A percentile compares a stretch with the other conserved stretches of the same genome.
Conservation (phyloP, 257 asterid species). For the Solanum pimpinellifolium region DNA sequence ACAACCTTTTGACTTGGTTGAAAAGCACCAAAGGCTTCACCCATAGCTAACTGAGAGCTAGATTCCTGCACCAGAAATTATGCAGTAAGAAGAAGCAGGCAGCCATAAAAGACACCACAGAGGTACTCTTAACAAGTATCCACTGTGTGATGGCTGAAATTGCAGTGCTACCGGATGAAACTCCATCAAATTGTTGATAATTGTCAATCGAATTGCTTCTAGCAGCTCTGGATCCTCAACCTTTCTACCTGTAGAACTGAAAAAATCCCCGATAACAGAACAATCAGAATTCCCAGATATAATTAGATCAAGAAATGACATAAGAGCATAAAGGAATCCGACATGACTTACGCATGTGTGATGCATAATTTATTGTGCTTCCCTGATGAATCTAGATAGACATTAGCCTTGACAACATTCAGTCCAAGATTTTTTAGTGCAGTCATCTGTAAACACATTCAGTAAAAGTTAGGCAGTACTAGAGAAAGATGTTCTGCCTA, state of each 20-base stretch:
- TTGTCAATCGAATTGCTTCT: conserved; percentile 95
- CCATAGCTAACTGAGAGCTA: conserved; percentile 83
- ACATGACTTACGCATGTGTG: conserved; percentile 66
- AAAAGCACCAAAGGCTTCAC: conserved; percentile 63
- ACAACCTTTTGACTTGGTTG: conserved; percentile 53
- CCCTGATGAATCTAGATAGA: conserved; percentile 89
- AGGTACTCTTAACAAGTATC: not conserved
- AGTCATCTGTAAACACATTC: conserved; percentile 55
- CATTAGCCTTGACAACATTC: conserved; percentile 88
- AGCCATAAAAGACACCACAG: conserved; percentile 2
- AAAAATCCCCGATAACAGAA: conserved; percentile 2
- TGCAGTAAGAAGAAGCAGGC: conserved; percentile 1
- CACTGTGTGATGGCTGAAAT: not conserved
- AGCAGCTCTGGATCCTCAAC: conserved; percentile 88
- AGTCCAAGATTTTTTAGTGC: conserved; percentile 80
- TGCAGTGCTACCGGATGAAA: conserved; percentile 72
- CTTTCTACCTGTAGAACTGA: conserved; percentile 86
- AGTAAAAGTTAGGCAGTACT: conserved; percentile 1
- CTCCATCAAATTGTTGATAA: conserved; percentile 82
- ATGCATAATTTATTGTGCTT: conserved; percentile 87
- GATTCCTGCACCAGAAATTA: conserved; percentile 61
- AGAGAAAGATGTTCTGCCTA: not conserved
- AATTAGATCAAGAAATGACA: not conserved
- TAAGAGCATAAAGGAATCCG: not conserved
- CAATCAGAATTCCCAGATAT: not conserved